Evolutionary conservation across 2,329 filamentous ascomycete genomes (phyloP).

Genomic region (Pseudocercospora vitis): DNA sequence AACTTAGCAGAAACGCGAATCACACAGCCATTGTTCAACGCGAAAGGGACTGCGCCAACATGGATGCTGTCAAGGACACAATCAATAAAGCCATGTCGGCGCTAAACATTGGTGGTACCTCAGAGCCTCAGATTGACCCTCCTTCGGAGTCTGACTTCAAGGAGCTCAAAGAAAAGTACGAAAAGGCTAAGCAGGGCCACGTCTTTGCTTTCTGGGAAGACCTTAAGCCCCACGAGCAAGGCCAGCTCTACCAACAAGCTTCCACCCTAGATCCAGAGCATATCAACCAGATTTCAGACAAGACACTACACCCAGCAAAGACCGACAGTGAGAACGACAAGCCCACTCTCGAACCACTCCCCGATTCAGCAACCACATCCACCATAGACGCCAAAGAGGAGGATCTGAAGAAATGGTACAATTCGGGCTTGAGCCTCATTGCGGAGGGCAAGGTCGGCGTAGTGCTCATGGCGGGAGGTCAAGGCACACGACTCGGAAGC

Average conservation of each 20-base stretch:
- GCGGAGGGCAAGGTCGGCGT: slow-evolving; percentile 73
- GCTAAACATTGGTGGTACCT: slow-evolving; percentile 30
- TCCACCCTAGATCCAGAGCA: slow-evolving; percentile 77
- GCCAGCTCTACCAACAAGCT: slow-evolving; percentile 72
- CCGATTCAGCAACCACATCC: slow-evolving; percentile 80
- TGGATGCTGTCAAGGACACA: slow-evolving; percentile 28
- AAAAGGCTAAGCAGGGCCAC: slow-evolving; percentile 73
- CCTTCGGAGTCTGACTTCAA: slow-evolving; percentile 67
- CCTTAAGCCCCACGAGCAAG: slow-evolving; percentile 71
- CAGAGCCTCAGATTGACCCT: slow-evolving; percentile 45
- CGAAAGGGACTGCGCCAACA: slow-evolving; percentile 10
- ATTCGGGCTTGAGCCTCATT: slow-evolving; percentile 65
- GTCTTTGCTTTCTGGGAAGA: slow-evolving; percentile 86
- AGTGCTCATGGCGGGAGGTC: slow-evolving; percentile 94
- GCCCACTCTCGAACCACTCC: slow-evolving; percentile 76
- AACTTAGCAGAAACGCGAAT: background rate
- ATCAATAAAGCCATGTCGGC: slow-evolving; percentile 26
- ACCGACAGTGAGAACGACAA: slow-evolving; percentile 54
- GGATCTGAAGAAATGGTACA: slow-evolving; percentile 82
- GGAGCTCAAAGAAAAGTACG: slow-evolving; percentile 70
- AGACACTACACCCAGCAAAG: slow-evolving; percentile 75
- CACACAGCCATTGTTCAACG: background rate
- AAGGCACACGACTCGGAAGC: slow-evolving; percentile 91
- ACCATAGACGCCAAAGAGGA: slow-evolving; percentile 82
- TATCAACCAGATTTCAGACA: slow-evolving; percentile 84